These are phyloP conservation scores for Boechera divaricarpa DNA, from an alignment of 345 rosid genomes.

Conservation along the genomic window DNA sequence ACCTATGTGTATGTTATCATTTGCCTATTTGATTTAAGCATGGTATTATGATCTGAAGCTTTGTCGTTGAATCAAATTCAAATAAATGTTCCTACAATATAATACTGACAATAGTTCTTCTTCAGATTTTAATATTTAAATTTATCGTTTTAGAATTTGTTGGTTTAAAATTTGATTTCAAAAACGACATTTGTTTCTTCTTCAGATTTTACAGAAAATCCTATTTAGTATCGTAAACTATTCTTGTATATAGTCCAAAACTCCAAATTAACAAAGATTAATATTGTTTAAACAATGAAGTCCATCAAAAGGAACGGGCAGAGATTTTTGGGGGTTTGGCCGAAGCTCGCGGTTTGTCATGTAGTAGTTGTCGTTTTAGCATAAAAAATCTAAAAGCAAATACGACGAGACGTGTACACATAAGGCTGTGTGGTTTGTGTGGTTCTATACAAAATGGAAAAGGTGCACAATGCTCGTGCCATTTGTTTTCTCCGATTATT, in stretches of 20 bases:
- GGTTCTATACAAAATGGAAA: slow-evolving; percentile 42
- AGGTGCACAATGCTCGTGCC: slow-evolving; percentile 37
- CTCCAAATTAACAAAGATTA: neutral
- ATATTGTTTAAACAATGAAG: neutral
- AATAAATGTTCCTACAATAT: no score
- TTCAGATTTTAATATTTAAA: neutral
- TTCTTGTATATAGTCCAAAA: neutral
- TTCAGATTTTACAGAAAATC: neutral
- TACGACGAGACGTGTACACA: slow-evolving; percentile 49
- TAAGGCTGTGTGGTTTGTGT: slow-evolving; percentile 46
- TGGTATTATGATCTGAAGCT: neutral
- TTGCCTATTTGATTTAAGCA: neutral
- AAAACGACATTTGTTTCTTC: neutral
- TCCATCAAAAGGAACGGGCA: slow-evolving; percentile 33
- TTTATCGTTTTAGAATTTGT: neutral
- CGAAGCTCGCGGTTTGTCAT: slow-evolving; percentile 50
- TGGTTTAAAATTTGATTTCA: neutral
- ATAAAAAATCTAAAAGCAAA: slow-evolving; percentile 28
- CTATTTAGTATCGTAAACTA: neutral
- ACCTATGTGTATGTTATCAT: no score
- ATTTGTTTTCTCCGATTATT: slow-evolving; percentile 27
- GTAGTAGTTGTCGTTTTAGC: slow-evolving; percentile 46
- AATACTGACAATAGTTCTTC: neutral
- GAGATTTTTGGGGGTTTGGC: slow-evolving; percentile 47
- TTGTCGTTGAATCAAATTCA: neutral